These are phyloP conservation scores for Setaria italica DNA, from an alignment of 202 grass and related monocot genomes.

Conservation along the genomic window DNA sequence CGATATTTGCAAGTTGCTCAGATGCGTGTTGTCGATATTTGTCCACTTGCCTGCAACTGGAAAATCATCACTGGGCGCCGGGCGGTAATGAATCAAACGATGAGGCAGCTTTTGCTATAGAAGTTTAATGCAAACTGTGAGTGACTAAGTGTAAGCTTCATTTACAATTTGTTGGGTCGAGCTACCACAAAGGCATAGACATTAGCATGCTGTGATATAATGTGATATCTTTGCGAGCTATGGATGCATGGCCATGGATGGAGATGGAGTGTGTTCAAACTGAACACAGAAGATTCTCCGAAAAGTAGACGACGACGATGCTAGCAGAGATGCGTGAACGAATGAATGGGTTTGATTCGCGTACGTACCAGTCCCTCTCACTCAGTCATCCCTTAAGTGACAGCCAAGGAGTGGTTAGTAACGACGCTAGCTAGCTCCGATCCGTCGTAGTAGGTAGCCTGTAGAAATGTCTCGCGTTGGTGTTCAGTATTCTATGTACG, in stretches of 20 bases:
- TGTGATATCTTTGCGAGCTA: background rate
- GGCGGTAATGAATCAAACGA: background rate
- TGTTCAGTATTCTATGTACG: no score
- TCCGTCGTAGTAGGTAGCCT: conserved; percentile 1
- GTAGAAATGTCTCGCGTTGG: conserved; percentile 11
- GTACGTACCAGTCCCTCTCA: background rate
- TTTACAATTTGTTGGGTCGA: background rate
- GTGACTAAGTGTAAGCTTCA: background rate
- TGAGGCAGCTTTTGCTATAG: background rate
- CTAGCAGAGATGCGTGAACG: background rate
- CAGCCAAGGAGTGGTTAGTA: background rate
- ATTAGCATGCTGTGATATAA: background rate
- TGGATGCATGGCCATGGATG: background rate
- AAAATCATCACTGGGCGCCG: background rate
- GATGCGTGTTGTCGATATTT: background rate
- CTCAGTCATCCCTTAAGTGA: background rate
- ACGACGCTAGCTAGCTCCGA: background rate
- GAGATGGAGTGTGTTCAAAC: background rate
- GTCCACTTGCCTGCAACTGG: background rate
- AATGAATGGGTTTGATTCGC: background rate
- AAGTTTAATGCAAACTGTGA: background rate
- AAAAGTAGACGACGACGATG: background rate
- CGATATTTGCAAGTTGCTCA: background rate
- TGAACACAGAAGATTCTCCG: conserved; percentile 23
- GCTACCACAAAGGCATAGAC: background rate